phyloP scores from a whole-genome alignment of 2,329 filamentous ascomycete genomes.

The Anisogramma anomala region DNA sequence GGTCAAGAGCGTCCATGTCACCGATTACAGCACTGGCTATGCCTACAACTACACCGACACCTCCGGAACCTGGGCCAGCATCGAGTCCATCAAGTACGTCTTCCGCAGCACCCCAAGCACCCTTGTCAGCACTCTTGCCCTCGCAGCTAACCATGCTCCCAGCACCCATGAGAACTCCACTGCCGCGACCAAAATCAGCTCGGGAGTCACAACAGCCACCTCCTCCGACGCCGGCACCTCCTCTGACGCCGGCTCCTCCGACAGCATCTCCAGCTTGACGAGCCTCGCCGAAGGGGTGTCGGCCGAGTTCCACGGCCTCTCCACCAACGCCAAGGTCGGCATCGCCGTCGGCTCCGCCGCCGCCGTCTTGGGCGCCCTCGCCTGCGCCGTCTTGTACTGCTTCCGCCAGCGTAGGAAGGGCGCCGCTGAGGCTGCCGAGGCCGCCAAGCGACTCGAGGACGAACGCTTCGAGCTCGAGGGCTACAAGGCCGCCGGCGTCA shows the following conservation, averaged over 20 bases:
- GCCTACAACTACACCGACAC: constrained; percentile 55
- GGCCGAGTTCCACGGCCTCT: constrained; percentile 41
- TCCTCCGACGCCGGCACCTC: no score
- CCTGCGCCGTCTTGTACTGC: constrained; percentile 39
- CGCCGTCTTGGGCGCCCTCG: constrained; percentile 31
- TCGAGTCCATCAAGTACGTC: constrained; percentile 43
- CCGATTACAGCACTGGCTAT: constrained; percentile 50
- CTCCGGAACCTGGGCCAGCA: constrained; percentile 52
- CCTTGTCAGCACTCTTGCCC: no score
- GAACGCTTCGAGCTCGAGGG: constrained; percentile 41
- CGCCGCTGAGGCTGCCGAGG: constrained; percentile 36
- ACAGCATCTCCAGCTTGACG: constrained; percentile 25
- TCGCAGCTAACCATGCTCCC: no score
- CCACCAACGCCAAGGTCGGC: constrained; percentile 37
- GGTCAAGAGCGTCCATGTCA: constrained; percentile 46
- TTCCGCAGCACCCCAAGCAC: no score
- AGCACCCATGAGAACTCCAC: no score
- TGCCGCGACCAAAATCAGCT: constrained; percentile 32
- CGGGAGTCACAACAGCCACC: no score
- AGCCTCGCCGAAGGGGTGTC: no score
- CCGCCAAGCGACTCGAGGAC: constrained; percentile 31
- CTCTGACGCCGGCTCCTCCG: constrained; percentile 21
- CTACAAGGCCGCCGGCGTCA: constrained; percentile 34
- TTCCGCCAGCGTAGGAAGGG: constrained; percentile 43
- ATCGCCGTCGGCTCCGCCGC: constrained; percentile 39